Conservation (phyloP, 75 land plant genomes). For the Cryptomeria japonica region DNA sequence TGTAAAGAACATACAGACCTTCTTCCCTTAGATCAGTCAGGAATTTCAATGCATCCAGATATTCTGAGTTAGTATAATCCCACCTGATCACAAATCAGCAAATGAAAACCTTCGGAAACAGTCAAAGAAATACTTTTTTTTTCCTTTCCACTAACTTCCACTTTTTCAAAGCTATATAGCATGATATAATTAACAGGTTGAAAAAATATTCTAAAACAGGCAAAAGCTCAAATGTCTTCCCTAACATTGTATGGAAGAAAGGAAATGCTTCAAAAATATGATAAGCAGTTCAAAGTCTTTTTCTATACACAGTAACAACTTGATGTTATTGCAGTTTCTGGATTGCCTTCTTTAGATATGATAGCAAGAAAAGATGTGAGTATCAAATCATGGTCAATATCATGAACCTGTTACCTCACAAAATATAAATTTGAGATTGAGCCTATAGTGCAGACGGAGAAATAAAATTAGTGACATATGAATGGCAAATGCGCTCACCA, state of each 20-base stretch:
- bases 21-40: slow-evolving; percentile 94
- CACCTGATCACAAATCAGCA: slow-evolving; percentile 52
- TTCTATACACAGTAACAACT: background rate
- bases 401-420: background rate
- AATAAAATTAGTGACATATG: background rate
- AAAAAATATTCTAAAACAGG: background rate
- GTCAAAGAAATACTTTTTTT: background rate
- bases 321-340: background rate
- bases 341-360: background rate
- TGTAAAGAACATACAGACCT: slow-evolving; percentile 43
- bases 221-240: background rate
- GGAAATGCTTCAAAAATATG: slow-evolving; percentile 5
- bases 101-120: background rate
- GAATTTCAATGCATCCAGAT: slow-evolving; percentile 94
- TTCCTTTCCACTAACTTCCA: background rate
- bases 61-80: slow-evolving; percentile 92
- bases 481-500: slow-evolving; percentile 50
- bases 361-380: background rate
- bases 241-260: background rate
- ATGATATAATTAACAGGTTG: background rate
- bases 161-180: background rate
- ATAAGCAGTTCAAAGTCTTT: background rate
- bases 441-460: background rate
- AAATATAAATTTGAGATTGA: background rate
- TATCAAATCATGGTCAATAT: background rate